Percentiles rank a stretch among this genome's conserved stretches.
These are phyloP conservation scores for Gossypium ekmanianum DNA, from an alignment of 345 rosid species.

Conservation along the genomic window DNA sequence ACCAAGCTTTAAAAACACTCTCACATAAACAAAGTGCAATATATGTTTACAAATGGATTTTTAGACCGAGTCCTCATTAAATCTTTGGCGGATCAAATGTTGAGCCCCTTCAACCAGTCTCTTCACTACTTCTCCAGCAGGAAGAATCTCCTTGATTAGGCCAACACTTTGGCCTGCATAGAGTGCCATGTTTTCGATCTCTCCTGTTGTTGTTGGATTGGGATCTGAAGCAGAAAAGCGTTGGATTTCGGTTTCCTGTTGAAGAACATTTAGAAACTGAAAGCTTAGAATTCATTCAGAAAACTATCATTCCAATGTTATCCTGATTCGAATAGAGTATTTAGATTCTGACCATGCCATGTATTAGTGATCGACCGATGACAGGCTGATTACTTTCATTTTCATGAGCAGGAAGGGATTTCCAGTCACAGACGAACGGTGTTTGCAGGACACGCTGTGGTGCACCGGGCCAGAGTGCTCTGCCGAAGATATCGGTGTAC, in stretches of 20 bases:
- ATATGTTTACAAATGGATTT: neutral
- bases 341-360: conserved; percentile 47
- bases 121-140: conserved; percentile 64
- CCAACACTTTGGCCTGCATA: conserved; percentile 84
- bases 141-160: conserved; percentile 67
- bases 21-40: too few species aligned
- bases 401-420: conserved; percentile 44
- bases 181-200: conserved; percentile 84
- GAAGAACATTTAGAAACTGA: neutral
- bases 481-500: conserved; percentile 66
- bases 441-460: conserved; percentile 67
- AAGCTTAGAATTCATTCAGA: neutral
- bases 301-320: neutral
- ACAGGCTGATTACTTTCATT: conserved; percentile 66
- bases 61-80: neutral
- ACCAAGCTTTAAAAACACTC: too few species aligned
- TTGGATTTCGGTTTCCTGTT: conserved; percentile 70
- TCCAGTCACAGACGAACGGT: conserved; percentile 65
- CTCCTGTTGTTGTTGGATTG: conserved; percentile 57
- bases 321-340: too few species aligned
- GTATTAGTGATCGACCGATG: conserved; percentile 60
- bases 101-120: conserved; percentile 63
- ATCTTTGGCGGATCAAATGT: conserved; percentile 34
- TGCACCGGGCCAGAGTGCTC: conserved; percentile 83
- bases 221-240: conserved; percentile 71